Evolutionary conservation across 441 rosid genomes (phyloP), one percentile per base, ranked within the genome.

Genomic region (Francoa sonchifolia): DNA sequence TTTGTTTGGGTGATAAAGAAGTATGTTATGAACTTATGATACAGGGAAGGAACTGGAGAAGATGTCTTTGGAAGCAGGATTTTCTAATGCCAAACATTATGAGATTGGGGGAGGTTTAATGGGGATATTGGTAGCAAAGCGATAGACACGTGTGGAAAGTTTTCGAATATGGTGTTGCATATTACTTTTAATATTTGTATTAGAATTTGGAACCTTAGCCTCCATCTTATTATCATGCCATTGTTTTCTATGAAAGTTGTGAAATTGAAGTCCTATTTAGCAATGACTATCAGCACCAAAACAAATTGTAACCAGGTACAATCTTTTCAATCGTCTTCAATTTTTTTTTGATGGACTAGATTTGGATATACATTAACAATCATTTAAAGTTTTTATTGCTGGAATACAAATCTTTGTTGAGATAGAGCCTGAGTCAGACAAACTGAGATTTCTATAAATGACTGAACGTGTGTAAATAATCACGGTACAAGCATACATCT

Each of bases 81-180:
- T 81, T 73, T 76, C 81, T 37, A 54, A 52, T 22, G 85, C 87
- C 13, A 54, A 33, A 34, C 77, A 78, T 63, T 88, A 71, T 21
- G 95, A 56, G 62, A 68, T 79, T 27, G 54, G 82, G 8, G 88
- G 88, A 51, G 90, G 97, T 42, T 59, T 81, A 54, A 79, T 88
- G 94, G 97, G 94, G 25, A 79, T 71, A 61, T 74, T 88, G 19
- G 90, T 79, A 7, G 85, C 85, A 22, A 54, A 63, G 2, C 72
- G 71, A 2, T 65, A 58, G 44, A 33, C n/a, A n/a, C n/a, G n/a
- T n/a, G n/a, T n/a, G n/a, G n/a, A n/a, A n/a, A n/a, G n/a, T n/a
- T n/a, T n/a, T n/a, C n/a, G n/a, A n/a, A n/a, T n/a, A n/a, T n/a
- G n/a, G n/a, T n/a, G n/a, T n/a, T n/a, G n/a, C n/a, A n/a, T n/a